Percentiles rank a stretch among this genome's conserved stretches.
phyloP scores from a whole-genome alignment of 331 rosid genomes.

The Malus hybrid region DNA sequence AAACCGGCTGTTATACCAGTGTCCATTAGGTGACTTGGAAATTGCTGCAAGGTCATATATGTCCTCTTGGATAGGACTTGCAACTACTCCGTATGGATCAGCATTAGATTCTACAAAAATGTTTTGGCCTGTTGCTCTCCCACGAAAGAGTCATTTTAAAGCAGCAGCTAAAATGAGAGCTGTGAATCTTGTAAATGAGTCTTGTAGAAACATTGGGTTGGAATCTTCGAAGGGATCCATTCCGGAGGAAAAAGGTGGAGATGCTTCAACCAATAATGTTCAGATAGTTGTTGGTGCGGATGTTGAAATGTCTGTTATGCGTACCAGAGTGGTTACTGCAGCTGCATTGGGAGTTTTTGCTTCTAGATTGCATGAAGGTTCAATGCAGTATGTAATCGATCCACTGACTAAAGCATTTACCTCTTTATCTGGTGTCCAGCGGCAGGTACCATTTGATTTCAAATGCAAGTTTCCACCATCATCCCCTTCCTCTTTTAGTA shows the following conservation, averaged over 20 bases:
- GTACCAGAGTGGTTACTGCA: conserved; percentile 85
- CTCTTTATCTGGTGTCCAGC: conserved; percentile 78
- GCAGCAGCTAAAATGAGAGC: conserved; percentile 99
- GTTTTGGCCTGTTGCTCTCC: conserved; percentile 93
- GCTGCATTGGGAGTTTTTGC: conserved; percentile 81
- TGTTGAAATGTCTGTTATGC: conserved; percentile 69
- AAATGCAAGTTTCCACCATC: not conserved
- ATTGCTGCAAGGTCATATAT: conserved; percentile 48
- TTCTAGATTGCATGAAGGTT: conserved; percentile 53
- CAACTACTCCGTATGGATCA: conserved; percentile 86
- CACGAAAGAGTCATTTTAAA: conserved; percentile 83
- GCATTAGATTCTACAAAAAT: conserved; percentile 78
- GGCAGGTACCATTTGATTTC: conserved; percentile 57
- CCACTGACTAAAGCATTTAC: conserved; percentile 69
- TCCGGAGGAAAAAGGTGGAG: conserved; percentile 67
- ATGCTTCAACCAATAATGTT: conserved; percentile 45
- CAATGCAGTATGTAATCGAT: conserved; percentile 52
- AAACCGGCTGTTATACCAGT: conserved; percentile 27
- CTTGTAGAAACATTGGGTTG: conserved; percentile 38
- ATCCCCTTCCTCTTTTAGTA: not conserved
- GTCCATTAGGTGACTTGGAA: conserved; percentile 70
- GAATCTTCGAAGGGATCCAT: conserved; percentile 42
- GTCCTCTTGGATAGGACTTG: conserved; percentile 86
- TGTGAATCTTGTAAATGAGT: conserved; percentile 69
- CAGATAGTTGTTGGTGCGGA: conserved; percentile 93